Evolutionary conservation across 495 filamentous ascomycete genomes (phyloP).

Genomic region (Penicillium canariense): DNA sequence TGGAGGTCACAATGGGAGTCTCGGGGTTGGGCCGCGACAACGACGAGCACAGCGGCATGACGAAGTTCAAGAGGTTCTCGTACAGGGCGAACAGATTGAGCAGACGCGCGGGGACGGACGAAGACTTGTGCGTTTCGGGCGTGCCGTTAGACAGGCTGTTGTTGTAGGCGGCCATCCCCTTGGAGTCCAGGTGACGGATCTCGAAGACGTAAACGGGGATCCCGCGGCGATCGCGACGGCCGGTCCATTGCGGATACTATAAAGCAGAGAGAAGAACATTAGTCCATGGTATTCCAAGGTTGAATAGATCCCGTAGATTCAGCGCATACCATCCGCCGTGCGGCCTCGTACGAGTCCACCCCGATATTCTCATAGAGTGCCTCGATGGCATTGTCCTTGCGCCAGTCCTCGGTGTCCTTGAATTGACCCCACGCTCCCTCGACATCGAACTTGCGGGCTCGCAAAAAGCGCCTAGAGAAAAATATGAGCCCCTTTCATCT

Average conservation of each 20-base stretch:
- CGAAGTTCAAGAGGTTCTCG: constrained; percentile 84
- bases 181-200: constrained; percentile 75
- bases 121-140: constrained; percentile 54
- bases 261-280: background rate
- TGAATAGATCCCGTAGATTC: background rate
- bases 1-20: constrained; percentile 80
- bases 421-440: constrained; percentile 79
- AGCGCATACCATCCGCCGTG: constrained; percentile 65
- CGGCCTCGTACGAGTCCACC: constrained; percentile 75
- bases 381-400: constrained; percentile 72
- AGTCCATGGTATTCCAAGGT: background rate
- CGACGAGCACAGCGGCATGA: constrained; percentile 75
- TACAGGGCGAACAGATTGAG: constrained; percentile 83
- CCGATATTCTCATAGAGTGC: constrained; percentile 76
- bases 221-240: constrained; percentile 79
- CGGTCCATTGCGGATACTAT: constrained; percentile 92
- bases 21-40: constrained; percentile 67
- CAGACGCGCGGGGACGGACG: constrained; percentile 59
- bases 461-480: constrained; percentile 65
- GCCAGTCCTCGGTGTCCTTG: constrained; percentile 85
- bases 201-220: constrained; percentile 89
- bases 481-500: constrained; percentile 2
- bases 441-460: constrained; percentile 71
- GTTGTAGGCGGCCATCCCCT: constrained; percentile 76
- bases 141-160: constrained; percentile 54